phyloP scores from a whole-genome alignment of 2,329 filamentous ascomycete species.

The Pezicula rhizophila region DNA sequence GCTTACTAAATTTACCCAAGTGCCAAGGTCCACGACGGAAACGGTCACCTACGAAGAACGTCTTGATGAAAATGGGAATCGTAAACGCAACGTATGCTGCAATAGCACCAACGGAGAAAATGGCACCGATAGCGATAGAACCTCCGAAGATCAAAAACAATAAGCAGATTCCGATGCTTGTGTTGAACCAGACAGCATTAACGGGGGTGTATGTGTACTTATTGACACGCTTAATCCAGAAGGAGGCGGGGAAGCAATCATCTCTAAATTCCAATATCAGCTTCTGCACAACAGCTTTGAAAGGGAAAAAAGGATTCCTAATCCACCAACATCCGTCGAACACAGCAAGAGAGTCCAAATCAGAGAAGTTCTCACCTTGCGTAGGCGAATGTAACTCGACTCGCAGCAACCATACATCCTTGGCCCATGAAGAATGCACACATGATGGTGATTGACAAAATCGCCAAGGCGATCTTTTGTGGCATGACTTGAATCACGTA shows the following conservation, averaged over 20 bases:
- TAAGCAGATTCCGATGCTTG: constrained; percentile 47
- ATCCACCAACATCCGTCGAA: no score
- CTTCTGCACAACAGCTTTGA: no score
- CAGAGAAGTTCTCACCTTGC: no score
- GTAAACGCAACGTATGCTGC: constrained; percentile 56
- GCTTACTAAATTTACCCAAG: constrained; percentile 50
- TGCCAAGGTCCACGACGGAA: constrained; percentile 63
- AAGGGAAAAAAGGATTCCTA: no score
- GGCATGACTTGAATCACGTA: constrained; percentile 61
- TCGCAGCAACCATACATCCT: constrained; percentile 59
- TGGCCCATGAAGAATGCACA: constrained; percentile 66
- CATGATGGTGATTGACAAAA: constrained; percentile 56
- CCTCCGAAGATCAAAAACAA: constrained; percentile 60
- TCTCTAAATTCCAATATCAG: constrained; percentile 43
- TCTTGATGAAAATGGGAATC: constrained; percentile 47
- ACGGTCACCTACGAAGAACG: constrained; percentile 53
- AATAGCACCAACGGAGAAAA: constrained; percentile 63
- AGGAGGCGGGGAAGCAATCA: constrained; percentile 57
- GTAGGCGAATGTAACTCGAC: constrained; percentile 65
- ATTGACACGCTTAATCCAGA: constrained; percentile 54
- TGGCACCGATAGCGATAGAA: constrained; percentile 51
- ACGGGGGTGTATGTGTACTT: constrained; percentile 53
- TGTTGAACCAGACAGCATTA: constrained; percentile 63
- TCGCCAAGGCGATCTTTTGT: constrained; percentile 49
- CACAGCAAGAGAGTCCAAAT: no score